phyloP scores from a whole-genome alignment of 345 rosid genomes.

The Trapa bicornis region DNA sequence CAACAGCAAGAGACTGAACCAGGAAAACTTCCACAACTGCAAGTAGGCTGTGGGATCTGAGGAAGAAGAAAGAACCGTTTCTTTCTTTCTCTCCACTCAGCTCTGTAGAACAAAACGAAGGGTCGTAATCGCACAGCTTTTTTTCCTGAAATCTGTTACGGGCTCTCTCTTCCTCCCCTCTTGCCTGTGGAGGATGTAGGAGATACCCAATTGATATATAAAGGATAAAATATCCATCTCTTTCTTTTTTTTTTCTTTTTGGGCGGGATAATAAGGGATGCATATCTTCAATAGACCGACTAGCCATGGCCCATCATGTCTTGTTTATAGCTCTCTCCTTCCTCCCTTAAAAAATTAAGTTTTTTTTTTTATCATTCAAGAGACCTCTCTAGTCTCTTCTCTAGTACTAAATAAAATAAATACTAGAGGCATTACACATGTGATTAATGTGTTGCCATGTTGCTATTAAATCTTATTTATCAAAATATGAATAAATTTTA shows the following conservation, averaged over 20 bases:
- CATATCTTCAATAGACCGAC: not conserved
- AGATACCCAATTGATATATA: not conserved
- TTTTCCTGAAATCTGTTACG: not conserved
- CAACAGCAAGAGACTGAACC: not conserved
- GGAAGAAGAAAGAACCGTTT: not conserved
- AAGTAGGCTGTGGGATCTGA: constrained; percentile 1
- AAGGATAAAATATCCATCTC: too few species aligned
- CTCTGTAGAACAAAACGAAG: not conserved
- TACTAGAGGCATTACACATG: too few species aligned
- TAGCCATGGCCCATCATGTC: too few species aligned
- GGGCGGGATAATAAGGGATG: not conserved
- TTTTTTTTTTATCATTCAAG: too few species aligned
- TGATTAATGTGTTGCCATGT: too few species aligned
- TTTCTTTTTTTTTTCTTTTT: too few species aligned
- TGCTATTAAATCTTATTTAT: too few species aligned
- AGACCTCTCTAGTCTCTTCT: too few species aligned
- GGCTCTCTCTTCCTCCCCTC: not conserved
- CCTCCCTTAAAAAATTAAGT: too few species aligned
- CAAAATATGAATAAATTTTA: too few species aligned
- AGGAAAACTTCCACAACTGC: not conserved
- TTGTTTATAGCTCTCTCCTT: too few species aligned
- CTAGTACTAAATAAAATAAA: too few species aligned
- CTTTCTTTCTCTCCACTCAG: not conserved
- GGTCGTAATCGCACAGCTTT: not conserved
- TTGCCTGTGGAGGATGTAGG: not conserved